These are phyloP conservation scores for Debaryomycetaceae sp. DNA, from an alignment of 1,139 yeast species.

Conservation along the genomic window DNA sequence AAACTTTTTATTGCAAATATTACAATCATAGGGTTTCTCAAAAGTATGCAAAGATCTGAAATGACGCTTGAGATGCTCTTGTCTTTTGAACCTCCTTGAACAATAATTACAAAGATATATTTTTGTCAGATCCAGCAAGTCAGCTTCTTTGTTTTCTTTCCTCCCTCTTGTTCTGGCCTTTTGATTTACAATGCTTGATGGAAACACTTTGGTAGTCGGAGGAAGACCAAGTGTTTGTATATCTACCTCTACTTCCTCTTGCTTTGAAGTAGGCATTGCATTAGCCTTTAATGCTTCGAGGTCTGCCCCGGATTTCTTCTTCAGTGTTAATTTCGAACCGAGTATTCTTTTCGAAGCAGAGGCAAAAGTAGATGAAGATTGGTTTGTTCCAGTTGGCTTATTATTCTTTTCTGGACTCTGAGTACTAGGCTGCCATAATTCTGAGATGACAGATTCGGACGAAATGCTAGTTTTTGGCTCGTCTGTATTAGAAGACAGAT, in stretches of 20 bases:
- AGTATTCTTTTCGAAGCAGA: slow-evolving; percentile 40
- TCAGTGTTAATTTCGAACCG: slow-evolving; percentile 35
- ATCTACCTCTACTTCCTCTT: slow-evolving; percentile 43
- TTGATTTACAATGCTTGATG: slow-evolving; percentile 31
- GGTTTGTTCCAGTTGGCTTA: background rate
- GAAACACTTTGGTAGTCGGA: slow-evolving; percentile 36
- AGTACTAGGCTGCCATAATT: background rate
- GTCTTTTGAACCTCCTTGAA: slow-evolving; percentile 65
- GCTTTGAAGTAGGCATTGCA: slow-evolving; percentile 16
- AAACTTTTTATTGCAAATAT: slow-evolving; percentile 67
- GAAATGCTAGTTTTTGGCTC: background rate
- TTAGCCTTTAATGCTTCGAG: slow-evolving; percentile 1
- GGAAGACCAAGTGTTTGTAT: slow-evolving; percentile 41
- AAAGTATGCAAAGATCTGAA: slow-evolving; percentile 70
- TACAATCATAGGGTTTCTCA: slow-evolving; percentile 72
- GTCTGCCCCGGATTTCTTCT: slow-evolving; percentile 14
- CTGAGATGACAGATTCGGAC: background rate
- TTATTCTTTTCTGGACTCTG: background rate
- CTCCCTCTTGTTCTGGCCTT: slow-evolving; percentile 43
- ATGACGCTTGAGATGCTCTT: slow-evolving; percentile 77
- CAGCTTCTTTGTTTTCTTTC: slow-evolving; percentile 47
- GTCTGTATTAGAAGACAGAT: background rate
- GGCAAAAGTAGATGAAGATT: slow-evolving; percentile 21
- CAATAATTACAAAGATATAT: slow-evolving; percentile 49
- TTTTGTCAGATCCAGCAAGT: slow-evolving; percentile 38